These are phyloP conservation scores for Fusarium nematophilum DNA, from an alignment of 2,329 filamentous ascomycete genomes.

Conservation along the genomic window DNA sequence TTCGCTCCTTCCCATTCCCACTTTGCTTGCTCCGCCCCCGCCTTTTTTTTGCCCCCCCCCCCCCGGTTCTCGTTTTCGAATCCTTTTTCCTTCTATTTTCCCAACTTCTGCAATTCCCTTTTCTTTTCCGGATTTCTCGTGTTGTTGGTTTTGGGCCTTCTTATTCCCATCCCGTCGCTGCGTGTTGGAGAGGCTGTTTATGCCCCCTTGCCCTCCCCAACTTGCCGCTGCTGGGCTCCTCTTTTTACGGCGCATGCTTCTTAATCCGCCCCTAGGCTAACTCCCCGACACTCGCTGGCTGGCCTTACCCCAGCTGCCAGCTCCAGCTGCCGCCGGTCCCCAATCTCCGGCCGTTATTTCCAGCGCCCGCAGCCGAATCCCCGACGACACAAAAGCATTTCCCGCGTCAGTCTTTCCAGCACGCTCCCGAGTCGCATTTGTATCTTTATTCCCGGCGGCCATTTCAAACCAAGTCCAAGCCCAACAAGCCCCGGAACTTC, in stretches of 20 bases:
- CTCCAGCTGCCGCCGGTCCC: conserved; percentile 25
- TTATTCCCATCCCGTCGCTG: conserved; percentile 36
- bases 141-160: conserved; percentile 21
- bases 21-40: conserved; percentile 41
- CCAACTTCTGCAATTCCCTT: conserved; percentile 40
- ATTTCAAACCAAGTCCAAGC: conserved; percentile 18
- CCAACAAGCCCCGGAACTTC: conserved; percentile 9
- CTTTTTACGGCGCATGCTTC: background rate
- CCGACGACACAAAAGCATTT: conserved; percentile 23
- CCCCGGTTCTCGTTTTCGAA: conserved; percentile 31
- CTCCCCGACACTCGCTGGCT: conserved; percentile 19
- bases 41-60: conserved; percentile 36
- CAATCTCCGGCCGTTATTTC: conserved; percentile 45
- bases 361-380: conserved; percentile 44
- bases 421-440: conserved; percentile 18
- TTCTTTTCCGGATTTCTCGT: conserved; percentile 42
- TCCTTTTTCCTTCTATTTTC: conserved; percentile 31
- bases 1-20: conserved; percentile 19
- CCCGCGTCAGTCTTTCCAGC: conserved; percentile 10
- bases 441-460: conserved; percentile 31
- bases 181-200: conserved; percentile 11
- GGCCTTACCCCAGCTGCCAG: conserved; percentile 8
- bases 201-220: background rate
- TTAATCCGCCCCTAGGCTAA: conserved; percentile 10
- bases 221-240: background rate